These are phyloP conservation scores for Nakazawaea ambrosiae DNA, from an alignment of 805 yeast genomes.

Conservation along the genomic window DNA sequence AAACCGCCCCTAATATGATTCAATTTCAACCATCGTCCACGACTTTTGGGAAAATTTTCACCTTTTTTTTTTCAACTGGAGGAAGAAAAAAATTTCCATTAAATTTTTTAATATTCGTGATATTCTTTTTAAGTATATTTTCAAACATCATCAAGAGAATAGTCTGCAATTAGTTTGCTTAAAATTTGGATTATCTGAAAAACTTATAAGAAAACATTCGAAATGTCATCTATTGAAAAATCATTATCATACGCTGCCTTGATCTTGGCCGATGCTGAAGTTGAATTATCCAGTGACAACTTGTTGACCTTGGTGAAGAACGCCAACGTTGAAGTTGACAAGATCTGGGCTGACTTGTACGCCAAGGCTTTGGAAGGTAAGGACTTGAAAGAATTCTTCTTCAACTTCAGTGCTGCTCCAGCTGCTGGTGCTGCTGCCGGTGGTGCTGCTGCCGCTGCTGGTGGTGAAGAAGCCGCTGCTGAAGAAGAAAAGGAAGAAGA, in stretches of 20 bases:
- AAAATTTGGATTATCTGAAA: constrained; percentile 36
- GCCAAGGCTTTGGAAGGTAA: constrained; percentile 80
- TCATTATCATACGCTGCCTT: constrained; percentile 97
- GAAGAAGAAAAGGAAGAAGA: constrained; percentile 52
- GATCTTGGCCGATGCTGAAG: constrained; percentile 94
- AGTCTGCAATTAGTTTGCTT: constrained; percentile 34
- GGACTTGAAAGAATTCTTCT: constrained; percentile 63
- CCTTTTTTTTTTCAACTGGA: too few species aligned
- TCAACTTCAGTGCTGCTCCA: constrained; percentile 45
- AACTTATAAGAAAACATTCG: constrained; percentile 5
- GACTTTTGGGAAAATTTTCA: not conserved
- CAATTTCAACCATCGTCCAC: too few species aligned
- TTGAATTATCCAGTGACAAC: constrained; percentile 85
- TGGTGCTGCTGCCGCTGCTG: constrained; percentile 39
- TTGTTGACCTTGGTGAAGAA: constrained; percentile 64
- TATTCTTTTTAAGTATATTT: not conserved
- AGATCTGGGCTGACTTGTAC: constrained; percentile 75
- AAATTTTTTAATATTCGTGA: not conserved
- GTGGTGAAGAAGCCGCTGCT: constrained; percentile 42
- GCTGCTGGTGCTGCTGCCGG: constrained; percentile 45
- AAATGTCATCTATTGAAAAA: constrained; percentile 76
- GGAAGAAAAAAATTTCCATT: not conserved
- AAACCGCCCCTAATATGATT: too few species aligned
- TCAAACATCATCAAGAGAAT: constrained; percentile 14
- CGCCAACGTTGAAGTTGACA: constrained; percentile 73